These are phyloP conservation scores for Ogataea naganishii DNA, from an alignment of 805 yeast genomes.

Conservation along the genomic window DNA sequence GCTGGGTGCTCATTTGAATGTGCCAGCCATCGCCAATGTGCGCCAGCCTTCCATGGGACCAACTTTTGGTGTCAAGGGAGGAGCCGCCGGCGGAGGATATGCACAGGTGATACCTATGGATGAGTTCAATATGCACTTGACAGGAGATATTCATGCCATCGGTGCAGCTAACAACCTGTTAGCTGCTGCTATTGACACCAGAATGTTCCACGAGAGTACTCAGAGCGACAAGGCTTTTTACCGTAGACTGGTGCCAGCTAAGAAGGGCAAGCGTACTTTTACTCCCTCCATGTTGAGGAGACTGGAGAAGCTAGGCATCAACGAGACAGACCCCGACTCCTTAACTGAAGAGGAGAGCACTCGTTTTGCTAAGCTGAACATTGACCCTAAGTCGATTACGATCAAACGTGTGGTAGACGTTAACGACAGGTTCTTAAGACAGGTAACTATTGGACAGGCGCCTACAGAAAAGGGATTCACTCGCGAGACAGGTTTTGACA, in stretches of 20 bases:
- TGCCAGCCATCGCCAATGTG: conserved; percentile 69
- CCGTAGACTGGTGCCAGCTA: conserved; percentile 66
- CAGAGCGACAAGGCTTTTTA: conserved; percentile 66
- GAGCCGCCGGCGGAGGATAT: conserved; percentile 89
- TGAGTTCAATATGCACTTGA: conserved; percentile 77
- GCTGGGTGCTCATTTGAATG: conserved; percentile 63
- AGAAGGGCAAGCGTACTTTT: conserved; percentile 62
- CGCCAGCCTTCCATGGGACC: conserved; percentile 90
- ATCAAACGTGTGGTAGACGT: conserved; percentile 83
- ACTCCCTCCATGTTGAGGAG: conserved; percentile 61
- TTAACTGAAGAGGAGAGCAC: conserved; percentile 61
- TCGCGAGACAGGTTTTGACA: conserved; percentile 73
- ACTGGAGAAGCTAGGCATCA: conserved; percentile 58
- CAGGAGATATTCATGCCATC: conserved; percentile 83
- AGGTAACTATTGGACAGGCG: conserved; percentile 71
- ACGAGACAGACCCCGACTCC: conserved; percentile 63
- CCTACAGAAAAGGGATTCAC: conserved; percentile 72
- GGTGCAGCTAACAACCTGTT: conserved; percentile 73
- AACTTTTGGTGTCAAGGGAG: conserved; percentile 82
- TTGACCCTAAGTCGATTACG: conserved; percentile 72
- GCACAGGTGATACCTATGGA: conserved; percentile 87
- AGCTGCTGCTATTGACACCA: conserved; percentile 81
- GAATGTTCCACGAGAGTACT: conserved; percentile 77
- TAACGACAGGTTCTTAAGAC: conserved; percentile 73
- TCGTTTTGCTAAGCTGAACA: conserved; percentile 59